These are phyloP conservation scores for Cryptococcus hybrid DNA, from an alignment of 1,284 basidiomycete genomes.

Conservation along the genomic window DNA sequence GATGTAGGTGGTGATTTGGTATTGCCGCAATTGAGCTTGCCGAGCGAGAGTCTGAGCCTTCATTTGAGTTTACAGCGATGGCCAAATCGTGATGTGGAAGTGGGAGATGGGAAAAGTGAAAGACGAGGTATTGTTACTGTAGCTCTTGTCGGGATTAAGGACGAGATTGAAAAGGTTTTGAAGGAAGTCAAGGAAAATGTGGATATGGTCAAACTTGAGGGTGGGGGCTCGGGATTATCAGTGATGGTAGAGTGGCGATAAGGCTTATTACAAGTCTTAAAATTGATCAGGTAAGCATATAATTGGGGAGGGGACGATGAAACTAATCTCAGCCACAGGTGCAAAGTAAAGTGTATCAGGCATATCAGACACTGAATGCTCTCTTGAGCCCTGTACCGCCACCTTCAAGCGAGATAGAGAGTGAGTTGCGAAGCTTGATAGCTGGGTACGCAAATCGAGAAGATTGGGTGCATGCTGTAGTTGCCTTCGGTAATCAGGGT, in stretches of 20 bases:
- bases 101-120: neutral
- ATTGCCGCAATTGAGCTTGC: conserved; percentile 37
- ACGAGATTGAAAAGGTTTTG: conserved; percentile 18
- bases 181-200: conserved; percentile 22
- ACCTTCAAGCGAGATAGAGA: conserved; percentile 8
- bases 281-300: conserved; percentile 17
- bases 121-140: conserved; percentile 12
- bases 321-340: conserved; percentile 15
- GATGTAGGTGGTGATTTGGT: conserved; percentile 28
- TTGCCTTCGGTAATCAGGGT: conserved; percentile 11
- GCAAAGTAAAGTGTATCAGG: conserved; percentile 7
- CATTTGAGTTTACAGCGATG: conserved; percentile 34
- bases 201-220: conserved; percentile 29
- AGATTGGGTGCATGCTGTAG: conserved; percentile 28
- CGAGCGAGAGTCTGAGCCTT: conserved; percentile 28
- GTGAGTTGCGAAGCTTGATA: conserved; percentile 24
- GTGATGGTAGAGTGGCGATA: conserved; percentile 17
- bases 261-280: conserved; percentile 22
- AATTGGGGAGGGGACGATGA: neutral
- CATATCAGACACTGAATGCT: conserved; percentile 27
- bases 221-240: conserved; percentile 29
- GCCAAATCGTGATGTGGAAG: neutral
- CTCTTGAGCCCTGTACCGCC: conserved; percentile 27
- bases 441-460: conserved; percentile 17
- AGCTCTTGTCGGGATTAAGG: conserved; percentile 24